A percentile compares a stretch with the other conserved stretches of the same genome.
Conservation (phyloP, 805 yeast genomes). For the Tanozyma kutaoensis region DNA sequence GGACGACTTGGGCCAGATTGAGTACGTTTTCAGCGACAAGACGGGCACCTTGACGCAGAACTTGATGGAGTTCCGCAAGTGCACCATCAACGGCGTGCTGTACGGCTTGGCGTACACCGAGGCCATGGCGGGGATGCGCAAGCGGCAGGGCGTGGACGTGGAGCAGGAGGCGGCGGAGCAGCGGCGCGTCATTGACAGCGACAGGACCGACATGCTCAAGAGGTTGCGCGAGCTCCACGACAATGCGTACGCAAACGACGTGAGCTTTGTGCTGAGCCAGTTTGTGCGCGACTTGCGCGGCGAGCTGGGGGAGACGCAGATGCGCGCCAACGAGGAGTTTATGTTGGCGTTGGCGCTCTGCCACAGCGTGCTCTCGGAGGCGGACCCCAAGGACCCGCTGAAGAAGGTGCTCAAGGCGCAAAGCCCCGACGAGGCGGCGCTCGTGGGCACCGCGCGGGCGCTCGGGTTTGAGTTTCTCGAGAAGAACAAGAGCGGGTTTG, state of each 20-base stretch:
- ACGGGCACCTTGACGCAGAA: constrained; percentile 79
- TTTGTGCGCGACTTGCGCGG: constrained; percentile 53
- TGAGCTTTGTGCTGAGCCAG: constrained; percentile 57
- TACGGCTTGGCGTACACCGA: constrained; percentile 73
- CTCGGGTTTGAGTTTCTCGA: constrained; percentile 57
- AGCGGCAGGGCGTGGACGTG: constrained; percentile 57
- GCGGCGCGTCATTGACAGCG: constrained; percentile 39
- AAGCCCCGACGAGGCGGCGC: constrained; percentile 80
- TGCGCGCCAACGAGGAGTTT: constrained; percentile 53
- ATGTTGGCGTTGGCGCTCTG: constrained; percentile 68
- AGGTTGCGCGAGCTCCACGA: constrained; percentile 6
- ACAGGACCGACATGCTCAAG: constrained; percentile 45
- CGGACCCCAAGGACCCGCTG: constrained; percentile 44
- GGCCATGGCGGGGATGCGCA: constrained; percentile 60
- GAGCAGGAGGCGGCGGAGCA: constrained; percentile 37
- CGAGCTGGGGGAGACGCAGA: constrained; percentile 34
- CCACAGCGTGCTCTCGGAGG: constrained; percentile 66
- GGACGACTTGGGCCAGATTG: constrained; percentile 77
- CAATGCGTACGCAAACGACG: constrained; percentile 36
- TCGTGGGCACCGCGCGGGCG: constrained; percentile 71
- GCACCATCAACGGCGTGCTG: constrained; percentile 51
- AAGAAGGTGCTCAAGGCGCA: constrained; percentile 56
- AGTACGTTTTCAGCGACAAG: constrained; percentile 70
- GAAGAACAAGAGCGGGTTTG: constrained; percentile 54
- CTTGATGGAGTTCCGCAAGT: constrained; percentile 71